Base-by-base conservation (phyloP, 1,284 basidiomycete species). In the Puccinia brachypodii region DNA sequence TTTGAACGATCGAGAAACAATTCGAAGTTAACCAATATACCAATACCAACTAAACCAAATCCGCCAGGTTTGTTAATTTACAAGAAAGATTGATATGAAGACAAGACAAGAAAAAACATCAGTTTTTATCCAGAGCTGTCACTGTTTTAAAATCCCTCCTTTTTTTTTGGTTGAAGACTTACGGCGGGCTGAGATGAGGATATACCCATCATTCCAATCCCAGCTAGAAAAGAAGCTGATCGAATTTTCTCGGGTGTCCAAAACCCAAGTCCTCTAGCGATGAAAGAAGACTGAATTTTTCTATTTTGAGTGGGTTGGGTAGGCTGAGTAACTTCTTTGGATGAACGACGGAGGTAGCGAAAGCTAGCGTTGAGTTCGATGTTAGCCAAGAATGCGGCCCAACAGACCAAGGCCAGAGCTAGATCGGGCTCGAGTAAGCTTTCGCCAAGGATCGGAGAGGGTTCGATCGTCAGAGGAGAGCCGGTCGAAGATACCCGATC, bases 11-110 rank as follows among this genome's bases (percentile, higher is more conserved):
- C 50, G 94, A 94, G 85, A 93, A 93, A 25, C 90, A 86, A 33
- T 94, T 92, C 8, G 93, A 95, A 6, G 93, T 91, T 2, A 92
- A 88, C 94, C 94, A 96, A 85, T 94, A 95, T 25, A 95, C 84
- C 66, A 92, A 89, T 25, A 96, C 89, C 71, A 92, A 90, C 93
- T 95, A 28, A 84, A 4, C 60, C n/a, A n/a, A 79, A 82, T 62
- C 42, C 7, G 8, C 16, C 38, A 22, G 2, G 22, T 8, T 11
- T 36, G 60, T n/a, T 9, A n/a, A 58, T 60, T 22, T 50, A 25
- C 44, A 53, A 22, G 11, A 50, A 33, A 53, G n/a, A 53, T 19
- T 4, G 36, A 31, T 64, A 14, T 22, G 36, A 19, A 28, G 11
- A 6, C n/a, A 33, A 81, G 40, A 38, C 36, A 31, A 36, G 14